Evolutionary conservation across 1,284 basidiomycete genomes (phyloP).

Genomic region (Trichosporon sp.): DNA sequence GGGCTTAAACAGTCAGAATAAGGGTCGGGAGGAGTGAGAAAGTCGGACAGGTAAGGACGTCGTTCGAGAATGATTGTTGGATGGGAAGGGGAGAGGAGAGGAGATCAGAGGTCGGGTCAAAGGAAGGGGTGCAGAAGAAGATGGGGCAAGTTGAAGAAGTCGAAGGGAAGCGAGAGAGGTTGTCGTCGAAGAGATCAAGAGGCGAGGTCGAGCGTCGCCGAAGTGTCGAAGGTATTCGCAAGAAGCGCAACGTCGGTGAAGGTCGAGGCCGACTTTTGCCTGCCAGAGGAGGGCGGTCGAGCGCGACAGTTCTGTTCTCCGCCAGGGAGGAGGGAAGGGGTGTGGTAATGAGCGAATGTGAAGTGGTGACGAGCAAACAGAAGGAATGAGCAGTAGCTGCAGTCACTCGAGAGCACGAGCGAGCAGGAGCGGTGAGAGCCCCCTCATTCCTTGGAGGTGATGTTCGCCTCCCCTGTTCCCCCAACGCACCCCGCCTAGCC

Average conservation of each 20-base stretch:
- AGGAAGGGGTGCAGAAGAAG: background rate
- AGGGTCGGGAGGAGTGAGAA: background rate
- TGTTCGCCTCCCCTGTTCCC: no score
- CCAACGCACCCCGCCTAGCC: no score
- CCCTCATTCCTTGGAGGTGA: background rate
- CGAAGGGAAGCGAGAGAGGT: background rate
- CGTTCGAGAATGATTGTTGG: no score
- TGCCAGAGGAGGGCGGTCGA: background rate
- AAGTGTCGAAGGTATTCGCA: no score
- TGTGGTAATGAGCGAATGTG: background rate
- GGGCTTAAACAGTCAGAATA: no score
- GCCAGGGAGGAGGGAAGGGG: conserved; percentile 5
- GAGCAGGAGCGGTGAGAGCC: background rate
- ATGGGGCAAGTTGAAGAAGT: background rate
- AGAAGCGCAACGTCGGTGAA: background rate
- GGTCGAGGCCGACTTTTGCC: background rate
- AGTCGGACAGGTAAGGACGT: background rate
- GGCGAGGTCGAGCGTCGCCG: background rate
- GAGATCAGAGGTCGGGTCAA: background rate
- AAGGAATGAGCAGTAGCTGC: background rate
- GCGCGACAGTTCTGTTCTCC: background rate
- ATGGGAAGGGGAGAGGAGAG: no score
- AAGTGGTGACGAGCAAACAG: background rate
- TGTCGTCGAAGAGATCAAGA: background rate
- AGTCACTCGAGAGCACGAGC: no score